Conservation (phyloP, 192 early-diverging fungal genomes). For the Backusella westeae region DNA sequence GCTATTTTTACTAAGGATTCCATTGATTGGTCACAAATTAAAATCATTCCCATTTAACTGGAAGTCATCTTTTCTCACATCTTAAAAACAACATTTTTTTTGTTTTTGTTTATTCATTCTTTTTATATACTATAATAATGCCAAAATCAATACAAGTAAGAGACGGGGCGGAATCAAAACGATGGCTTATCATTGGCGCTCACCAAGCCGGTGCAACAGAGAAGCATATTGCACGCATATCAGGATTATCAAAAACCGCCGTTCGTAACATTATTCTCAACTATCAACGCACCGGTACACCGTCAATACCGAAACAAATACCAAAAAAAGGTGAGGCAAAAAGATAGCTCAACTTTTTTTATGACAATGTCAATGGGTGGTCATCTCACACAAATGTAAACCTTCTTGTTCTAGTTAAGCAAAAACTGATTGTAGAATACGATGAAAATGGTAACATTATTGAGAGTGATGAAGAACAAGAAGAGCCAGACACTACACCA, state of each 20-base stretch:
- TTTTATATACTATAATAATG: neutral
- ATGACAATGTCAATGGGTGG: neutral
- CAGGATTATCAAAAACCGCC: constrained; percentile 27
- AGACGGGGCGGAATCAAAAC: constrained; percentile 25
- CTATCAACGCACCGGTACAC: constrained; percentile 32
- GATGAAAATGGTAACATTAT: constrained; percentile 31
- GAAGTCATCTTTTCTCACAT: too few relatives aligned
- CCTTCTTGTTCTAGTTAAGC: constrained; percentile 14
- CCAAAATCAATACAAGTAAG: neutral
- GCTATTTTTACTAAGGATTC: too few relatives aligned
- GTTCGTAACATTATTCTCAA: constrained; percentile 35
- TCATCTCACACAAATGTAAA: neutral
- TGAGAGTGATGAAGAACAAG: constrained; percentile 26
- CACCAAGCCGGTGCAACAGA: constrained; percentile 34
- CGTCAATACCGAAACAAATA: constrained; percentile 17
- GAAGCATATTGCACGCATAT: constrained; percentile 28
- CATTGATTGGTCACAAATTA: too few relatives aligned
- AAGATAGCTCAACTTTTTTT: neutral
- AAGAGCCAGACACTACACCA: neutral
- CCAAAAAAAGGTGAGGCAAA: constrained; percentile 17
- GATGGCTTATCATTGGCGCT: constrained; percentile 35
- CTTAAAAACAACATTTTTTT: neutral
- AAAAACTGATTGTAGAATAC: constrained; percentile 32
- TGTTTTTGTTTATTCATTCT: neutral
- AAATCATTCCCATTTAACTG: too few relatives aligned